These are phyloP conservation scores for Nicotiana attenuata DNA, from an alignment of 257 asterid species.

Conservation along the genomic window DNA sequence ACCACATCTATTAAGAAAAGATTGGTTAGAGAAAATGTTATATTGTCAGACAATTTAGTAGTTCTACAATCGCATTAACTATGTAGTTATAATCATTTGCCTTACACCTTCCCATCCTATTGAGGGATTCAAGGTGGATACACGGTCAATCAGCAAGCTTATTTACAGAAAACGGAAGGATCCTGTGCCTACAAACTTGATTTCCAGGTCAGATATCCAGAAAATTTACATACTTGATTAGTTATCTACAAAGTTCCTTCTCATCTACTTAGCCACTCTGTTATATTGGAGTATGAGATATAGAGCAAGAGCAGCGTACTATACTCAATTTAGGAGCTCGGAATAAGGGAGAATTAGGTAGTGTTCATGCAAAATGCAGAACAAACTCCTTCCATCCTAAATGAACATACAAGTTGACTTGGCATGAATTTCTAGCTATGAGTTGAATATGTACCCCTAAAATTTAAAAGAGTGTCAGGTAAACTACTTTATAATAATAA, in stretches of 20 bases:
- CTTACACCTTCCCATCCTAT: neutral
- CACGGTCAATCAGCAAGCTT: neutral
- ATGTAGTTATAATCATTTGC: neutral
- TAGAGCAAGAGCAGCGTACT: neutral
- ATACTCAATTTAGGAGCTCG: neutral
- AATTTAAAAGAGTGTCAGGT: neutral
- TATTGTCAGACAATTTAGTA: neutral
- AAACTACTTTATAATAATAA: neutral
- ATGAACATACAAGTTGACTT: neutral
- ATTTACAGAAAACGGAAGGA: neutral
- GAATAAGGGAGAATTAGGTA: neutral
- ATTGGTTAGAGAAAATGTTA: neutral
- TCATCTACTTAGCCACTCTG: neutral
- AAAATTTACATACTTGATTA: neutral
- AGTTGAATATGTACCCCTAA: neutral
- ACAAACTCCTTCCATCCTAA: neutral
- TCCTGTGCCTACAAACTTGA: neutral
- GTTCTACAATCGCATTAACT: neutral
- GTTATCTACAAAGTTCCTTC: neutral
- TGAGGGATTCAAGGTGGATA: neutral
- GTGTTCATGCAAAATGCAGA: neutral
- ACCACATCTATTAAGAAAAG: neutral
- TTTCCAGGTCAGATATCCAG: neutral
- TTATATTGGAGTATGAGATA: neutral
- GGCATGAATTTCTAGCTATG: neutral